Conservation (phyloP, 176 grass and related monocot species). For the Paspalum vaginatum region DNA sequence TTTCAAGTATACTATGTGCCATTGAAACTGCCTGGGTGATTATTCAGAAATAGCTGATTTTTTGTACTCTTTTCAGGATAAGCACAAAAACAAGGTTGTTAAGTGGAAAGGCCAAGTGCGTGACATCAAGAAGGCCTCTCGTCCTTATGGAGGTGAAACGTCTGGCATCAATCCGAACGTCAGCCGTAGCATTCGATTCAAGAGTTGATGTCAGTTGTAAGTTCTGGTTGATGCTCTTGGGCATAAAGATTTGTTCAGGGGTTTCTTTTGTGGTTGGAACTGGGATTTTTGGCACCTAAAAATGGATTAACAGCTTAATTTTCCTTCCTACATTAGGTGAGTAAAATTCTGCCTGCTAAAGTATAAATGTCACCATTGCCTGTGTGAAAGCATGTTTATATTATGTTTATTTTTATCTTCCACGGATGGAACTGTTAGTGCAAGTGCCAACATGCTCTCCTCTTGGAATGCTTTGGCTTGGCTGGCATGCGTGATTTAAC, state of each 20-base stretch:
- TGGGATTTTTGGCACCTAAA: no score
- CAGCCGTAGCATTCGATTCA: conserved; percentile 81
- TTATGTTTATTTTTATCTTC: no score
- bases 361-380: no score
- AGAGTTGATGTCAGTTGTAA: conserved; percentile 37
- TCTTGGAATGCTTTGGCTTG: no score
- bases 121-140: conserved; percentile 51
- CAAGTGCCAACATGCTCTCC: no score
- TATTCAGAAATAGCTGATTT: not conserved
- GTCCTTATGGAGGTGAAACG: conserved; percentile 80
- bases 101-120: conserved; percentile 73
- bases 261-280: no score
- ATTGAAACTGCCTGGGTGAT: not conserved
- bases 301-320: no score
- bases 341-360: no score
- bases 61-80: conserved; percentile 52
- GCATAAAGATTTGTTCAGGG: not conserved
- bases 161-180: conserved; percentile 79
- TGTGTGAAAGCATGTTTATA: no score
- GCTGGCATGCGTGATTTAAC: no score
- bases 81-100: conserved; percentile 54
- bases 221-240: not conserved
- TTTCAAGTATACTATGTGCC: not conserved
- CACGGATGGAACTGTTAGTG: no score
- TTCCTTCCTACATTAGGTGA: no score